Evolutionary conservation across 23 red algal species (phyloP).

Genomic region (Gracilaria gracilis): DNA sequence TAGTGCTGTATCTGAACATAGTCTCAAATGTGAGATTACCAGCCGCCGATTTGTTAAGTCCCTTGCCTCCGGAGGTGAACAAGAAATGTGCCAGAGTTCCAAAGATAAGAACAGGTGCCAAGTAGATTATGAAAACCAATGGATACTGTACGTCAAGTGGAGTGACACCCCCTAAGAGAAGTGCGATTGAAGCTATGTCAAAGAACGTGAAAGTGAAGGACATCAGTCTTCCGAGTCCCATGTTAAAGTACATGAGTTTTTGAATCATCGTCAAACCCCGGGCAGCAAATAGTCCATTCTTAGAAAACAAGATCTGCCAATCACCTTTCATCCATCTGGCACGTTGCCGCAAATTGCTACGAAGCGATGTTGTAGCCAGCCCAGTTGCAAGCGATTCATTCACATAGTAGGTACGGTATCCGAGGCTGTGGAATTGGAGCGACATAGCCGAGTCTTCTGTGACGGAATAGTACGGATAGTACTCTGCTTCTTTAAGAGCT

Average conservation of each 20-base stretch:
- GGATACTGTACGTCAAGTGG: constrained; percentile 44
- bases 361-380: constrained; percentile 35
- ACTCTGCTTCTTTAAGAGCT: constrained; percentile 16
- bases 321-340: constrained; percentile 65
- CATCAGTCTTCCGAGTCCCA: no score
- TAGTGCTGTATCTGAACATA: no score
- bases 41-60: no score
- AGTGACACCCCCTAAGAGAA: constrained; percentile 30
- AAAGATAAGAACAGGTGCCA: background rate
- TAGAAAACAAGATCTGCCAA: constrained; percentile 65
- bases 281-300: constrained; percentile 17
- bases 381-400: constrained; percentile 70
- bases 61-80: no score
- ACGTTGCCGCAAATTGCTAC: constrained; percentile 63
- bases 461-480: constrained; percentile 62
- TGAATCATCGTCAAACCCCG: constrained; percentile 39
- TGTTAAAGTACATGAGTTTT: no score
- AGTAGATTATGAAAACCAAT: constrained; percentile 10
- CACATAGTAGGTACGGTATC: constrained; percentile 61
- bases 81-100: no score
- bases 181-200: background rate
- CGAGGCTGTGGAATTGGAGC: constrained; percentile 45
- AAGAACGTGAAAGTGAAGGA: no score
- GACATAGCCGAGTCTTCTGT: constrained; percentile 67
- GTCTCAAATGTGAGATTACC: no score